Conservation (phyloP, 2,329 filamentous ascomycete genomes). For the Epichloe hybrida region DNA sequence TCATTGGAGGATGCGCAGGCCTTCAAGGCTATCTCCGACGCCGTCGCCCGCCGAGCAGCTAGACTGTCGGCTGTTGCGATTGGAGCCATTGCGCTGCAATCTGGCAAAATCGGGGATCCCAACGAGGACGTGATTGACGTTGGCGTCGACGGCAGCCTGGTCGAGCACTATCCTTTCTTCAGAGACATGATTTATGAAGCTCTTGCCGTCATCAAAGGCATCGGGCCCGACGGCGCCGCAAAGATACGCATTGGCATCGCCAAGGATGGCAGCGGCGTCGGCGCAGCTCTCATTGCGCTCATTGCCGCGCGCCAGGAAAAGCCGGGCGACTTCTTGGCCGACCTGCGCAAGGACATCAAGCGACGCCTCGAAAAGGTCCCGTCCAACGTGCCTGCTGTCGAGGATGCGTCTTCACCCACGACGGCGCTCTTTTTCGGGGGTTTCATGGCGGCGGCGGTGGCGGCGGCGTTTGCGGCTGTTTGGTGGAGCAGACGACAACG, state of each 20-base stretch:
- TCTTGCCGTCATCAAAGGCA: constrained; percentile 59
- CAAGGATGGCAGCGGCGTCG: constrained; percentile 77
- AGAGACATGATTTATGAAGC: constrained; percentile 78
- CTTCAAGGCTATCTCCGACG: constrained; percentile 69
- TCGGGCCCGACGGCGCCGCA: constrained; percentile 67
- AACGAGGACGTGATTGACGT: constrained; percentile 69
- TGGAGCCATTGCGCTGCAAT: constrained; percentile 69
- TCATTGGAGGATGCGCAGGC: constrained; percentile 76
- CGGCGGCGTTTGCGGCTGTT: constrained; percentile 23
- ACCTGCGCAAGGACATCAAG: constrained; percentile 27
- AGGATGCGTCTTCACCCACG: constrained; percentile 18
- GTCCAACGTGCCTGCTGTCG: constrained; percentile 15
- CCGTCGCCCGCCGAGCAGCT: constrained; percentile 79
- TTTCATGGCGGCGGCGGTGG: constrained; percentile 22
- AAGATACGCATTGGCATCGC: constrained; percentile 89
- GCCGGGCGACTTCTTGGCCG: constrained; percentile 28
- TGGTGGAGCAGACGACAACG: constrained; percentile 22
- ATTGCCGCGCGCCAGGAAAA: constrained; percentile 61
- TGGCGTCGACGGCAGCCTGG: constrained; percentile 85
- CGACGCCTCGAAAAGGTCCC: constrained; percentile 21
- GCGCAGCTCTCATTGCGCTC: constrained; percentile 85
- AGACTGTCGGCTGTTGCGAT: constrained; percentile 80
- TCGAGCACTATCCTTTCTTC: constrained; percentile 93
- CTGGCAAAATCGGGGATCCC: constrained; percentile 51
- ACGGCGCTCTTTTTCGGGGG: constrained; percentile 20